These are phyloP conservation scores for Periconia macrospinosa DNA, from an alignment of 2,329 filamentous ascomycete genomes.

Conservation along the genomic window DNA sequence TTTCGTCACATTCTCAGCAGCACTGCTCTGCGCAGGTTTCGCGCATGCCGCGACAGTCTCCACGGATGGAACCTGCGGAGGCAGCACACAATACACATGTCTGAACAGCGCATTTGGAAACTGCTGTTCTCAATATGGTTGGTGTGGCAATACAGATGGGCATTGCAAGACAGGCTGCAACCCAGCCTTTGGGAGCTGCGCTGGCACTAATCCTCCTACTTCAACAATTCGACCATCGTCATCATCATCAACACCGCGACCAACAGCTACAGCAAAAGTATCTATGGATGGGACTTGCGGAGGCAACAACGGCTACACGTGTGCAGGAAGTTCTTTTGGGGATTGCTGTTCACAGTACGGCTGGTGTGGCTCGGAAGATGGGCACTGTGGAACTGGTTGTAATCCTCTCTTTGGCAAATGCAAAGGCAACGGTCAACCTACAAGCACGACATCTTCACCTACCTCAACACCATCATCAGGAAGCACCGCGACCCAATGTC, in stretches of 20 bases:
- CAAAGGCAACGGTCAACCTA: background rate
- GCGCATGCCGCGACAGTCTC: slow-evolving; percentile 13
- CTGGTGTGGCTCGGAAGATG: slow-evolving; percentile 40
- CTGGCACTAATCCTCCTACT: background rate
- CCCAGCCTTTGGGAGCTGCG: slow-evolving; percentile 29
- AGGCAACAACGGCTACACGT: slow-evolving; percentile 24
- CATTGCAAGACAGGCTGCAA: slow-evolving; percentile 41
- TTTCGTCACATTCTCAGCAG: background rate
- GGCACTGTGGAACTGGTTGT: slow-evolving; percentile 38
- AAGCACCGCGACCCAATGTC: slow-evolving; percentile 18
- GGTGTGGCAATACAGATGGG: slow-evolving; percentile 39
- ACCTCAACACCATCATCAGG: background rate
- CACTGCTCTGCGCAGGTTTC: slow-evolving; percentile 4
- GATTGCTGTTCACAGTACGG: slow-evolving; percentile 51
- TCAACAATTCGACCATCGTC: background rate
- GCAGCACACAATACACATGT: slow-evolving; percentile 27
- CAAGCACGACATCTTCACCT: background rate
- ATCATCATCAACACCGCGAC: background rate
- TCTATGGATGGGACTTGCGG: slow-evolving; percentile 27
- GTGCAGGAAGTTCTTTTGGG: slow-evolving; percentile 38
- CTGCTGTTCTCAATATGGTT: slow-evolving; percentile 51
- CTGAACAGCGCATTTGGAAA: slow-evolving; percentile 39
- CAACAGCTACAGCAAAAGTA: slow-evolving; percentile 6
- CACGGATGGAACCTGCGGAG: slow-evolving; percentile 28
- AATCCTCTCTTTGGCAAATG: slow-evolving; percentile 34